phyloP scores from a whole-genome alignment of 1,284 basidiomycete genomes.

The Ceratobasidium sp. region DNA sequence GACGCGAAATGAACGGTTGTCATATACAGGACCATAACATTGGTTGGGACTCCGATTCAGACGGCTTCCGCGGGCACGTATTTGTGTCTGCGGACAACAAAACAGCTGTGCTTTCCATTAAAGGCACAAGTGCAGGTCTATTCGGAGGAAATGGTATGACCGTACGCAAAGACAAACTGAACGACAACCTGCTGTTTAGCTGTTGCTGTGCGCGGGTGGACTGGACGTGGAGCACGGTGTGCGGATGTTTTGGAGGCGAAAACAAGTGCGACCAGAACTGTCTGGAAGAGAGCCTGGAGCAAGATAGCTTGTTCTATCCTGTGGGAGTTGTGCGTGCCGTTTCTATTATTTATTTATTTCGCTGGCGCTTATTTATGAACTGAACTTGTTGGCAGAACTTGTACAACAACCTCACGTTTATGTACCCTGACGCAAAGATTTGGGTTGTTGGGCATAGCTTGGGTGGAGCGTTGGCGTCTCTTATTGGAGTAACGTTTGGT shows the following conservation, averaged over 20 bases:
- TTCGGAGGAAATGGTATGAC: constrained; percentile 89
- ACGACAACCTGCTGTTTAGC: constrained; percentile 96
- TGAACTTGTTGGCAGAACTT: constrained; percentile 68
- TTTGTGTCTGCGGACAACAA: constrained; percentile 81
- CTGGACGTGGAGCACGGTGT: constrained; percentile 96
- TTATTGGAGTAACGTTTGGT: constrained; percentile 93
- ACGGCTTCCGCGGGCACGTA: constrained; percentile 92
- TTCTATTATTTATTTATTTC: neutral
- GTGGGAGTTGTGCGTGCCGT: constrained; percentile 70
- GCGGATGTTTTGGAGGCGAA: constrained; percentile 80
- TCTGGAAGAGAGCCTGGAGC: constrained; percentile 78
- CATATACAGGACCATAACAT: constrained; percentile 77
- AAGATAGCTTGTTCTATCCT: constrained; percentile 91
- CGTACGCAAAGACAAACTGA: constrained; percentile 89
- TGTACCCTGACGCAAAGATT: constrained; percentile 92
- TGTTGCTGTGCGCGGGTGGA: constrained; percentile 97
- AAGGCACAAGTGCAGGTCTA: constrained; percentile 87
- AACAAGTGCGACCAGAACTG: constrained; percentile 88
- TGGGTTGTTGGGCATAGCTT: constrained; percentile 75
- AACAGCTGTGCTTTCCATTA: constrained; percentile 90
- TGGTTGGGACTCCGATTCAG: constrained; percentile 89
- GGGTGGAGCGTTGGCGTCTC: constrained; percentile 86
- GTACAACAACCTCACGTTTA: constrained; percentile 92
- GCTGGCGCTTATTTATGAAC: neutral
- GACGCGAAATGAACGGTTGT: neutral